These are phyloP conservation scores for Trichoderma brevicompactum DNA, from an alignment of 2,329 filamentous ascomycete species.

Conservation along the genomic window DNA sequence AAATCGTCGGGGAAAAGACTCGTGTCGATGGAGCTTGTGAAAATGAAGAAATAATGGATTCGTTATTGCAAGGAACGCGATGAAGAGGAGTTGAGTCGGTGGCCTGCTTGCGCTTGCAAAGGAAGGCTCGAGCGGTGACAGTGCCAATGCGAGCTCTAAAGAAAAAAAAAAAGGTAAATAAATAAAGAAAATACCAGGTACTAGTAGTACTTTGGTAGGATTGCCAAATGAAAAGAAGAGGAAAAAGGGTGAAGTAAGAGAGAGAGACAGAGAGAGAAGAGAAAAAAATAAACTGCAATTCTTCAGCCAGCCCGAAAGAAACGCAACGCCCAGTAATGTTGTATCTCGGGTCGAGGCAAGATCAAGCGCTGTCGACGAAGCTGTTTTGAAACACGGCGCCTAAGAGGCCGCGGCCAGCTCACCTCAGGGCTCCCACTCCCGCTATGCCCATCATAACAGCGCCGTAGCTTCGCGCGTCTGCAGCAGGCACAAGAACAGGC, in stretches of 20 bases:
- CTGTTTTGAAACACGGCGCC: too few species aligned
- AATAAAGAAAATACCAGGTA: not conserved
- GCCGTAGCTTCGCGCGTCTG: constrained; percentile 6
- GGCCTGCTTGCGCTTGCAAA: not conserved
- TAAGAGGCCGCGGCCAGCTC: not conserved
- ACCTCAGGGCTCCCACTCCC: not conserved
- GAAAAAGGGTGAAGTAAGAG: not conserved
- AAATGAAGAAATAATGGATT: not conserved
- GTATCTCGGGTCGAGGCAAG: too few species aligned
- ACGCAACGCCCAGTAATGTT: not conserved
- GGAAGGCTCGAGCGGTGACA: constrained; percentile 22
- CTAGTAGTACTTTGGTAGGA: not conserved
- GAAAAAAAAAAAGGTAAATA: not conserved
- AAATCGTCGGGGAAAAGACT: not conserved
- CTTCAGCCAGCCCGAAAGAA: not conserved
- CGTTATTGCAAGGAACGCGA: constrained; percentile 5
- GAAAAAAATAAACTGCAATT: not conserved
- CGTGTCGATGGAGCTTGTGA: not conserved
- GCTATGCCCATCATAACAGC: not conserved
- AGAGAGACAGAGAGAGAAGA: not conserved
- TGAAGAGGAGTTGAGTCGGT: constrained; percentile 14
- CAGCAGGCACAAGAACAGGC: constrained; percentile 25
- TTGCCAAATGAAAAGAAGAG: too few species aligned
- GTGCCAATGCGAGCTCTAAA: not conserved
- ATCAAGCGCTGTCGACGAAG: too few species aligned